Conservation (phyloP, 176 grass and related monocot genomes). For the Eremochloa ophiuroides region DNA sequence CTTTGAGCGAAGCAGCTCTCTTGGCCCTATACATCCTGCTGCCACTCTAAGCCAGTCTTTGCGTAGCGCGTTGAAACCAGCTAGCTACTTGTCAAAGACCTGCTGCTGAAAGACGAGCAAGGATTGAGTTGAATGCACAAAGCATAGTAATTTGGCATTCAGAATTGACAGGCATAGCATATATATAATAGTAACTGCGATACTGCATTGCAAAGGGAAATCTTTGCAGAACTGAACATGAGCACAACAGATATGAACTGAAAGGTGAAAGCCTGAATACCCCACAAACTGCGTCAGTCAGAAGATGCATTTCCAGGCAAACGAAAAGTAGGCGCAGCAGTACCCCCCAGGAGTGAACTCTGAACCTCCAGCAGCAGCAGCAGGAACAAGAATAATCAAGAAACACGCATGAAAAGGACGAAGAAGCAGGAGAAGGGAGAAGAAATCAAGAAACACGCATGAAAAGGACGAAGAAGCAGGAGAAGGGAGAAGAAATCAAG, state of each 20-base stretch:
- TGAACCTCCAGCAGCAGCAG: no score
- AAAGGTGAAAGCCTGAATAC: no score
- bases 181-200: neutral
- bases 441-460: no score
- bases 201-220: neutral
- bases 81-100: neutral
- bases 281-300: no score
- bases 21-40: conserved; percentile 54
- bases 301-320: no score
- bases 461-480: no score
- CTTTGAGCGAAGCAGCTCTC: conserved; percentile 42
- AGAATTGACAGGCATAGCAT: neutral
- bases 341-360: no score
- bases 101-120: neutral
- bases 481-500: no score
- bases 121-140: neutral
- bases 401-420: no score
- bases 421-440: no score
- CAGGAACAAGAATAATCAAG: no score
- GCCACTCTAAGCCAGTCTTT: neutral
- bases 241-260: neutral
- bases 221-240: neutral
- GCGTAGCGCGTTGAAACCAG: neutral
- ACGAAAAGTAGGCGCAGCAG: no score
- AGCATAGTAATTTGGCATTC: neutral